These are phyloP conservation scores for Coniochaeta sp. DNA, from an alignment of 2,329 filamentous ascomycete genomes.

Conservation along the genomic window DNA sequence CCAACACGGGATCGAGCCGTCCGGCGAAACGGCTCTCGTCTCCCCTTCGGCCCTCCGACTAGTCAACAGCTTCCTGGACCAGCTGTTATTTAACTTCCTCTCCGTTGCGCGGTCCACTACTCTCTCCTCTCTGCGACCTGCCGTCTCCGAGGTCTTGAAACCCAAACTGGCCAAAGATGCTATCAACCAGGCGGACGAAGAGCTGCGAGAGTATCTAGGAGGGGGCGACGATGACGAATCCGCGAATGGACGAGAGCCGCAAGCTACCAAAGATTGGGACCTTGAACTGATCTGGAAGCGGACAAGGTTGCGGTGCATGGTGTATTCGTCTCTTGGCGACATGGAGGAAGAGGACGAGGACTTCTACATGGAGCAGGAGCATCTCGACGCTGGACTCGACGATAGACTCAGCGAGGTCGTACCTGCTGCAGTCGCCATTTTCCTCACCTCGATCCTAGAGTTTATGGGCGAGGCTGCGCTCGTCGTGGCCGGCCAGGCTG, in stretches of 20 bases:
- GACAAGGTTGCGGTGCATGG: slow-evolving; percentile 90
- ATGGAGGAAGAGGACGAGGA: slow-evolving; percentile 98
- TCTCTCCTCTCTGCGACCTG: slow-evolving; percentile 67
- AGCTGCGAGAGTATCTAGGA: slow-evolving; percentile 75
- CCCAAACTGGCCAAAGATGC: slow-evolving; percentile 72
- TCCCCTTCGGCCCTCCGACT: slow-evolving; percentile 65
- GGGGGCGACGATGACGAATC: slow-evolving; percentile 69
- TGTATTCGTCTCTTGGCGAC: slow-evolving; percentile 92
- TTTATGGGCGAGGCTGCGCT: slow-evolving; percentile 89
- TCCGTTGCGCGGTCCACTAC: slow-evolving; percentile 70
- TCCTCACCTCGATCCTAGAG: slow-evolving; percentile 89
- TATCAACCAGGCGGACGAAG: slow-evolving; percentile 29
- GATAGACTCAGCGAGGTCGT: slow-evolving; percentile 61
- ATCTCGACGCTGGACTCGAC: slow-evolving; percentile 51
- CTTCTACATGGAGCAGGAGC: slow-evolving; percentile 73
- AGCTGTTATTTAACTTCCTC: slow-evolving; percentile 88
- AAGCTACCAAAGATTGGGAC: slow-evolving; percentile 63
- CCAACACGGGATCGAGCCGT: slow-evolving; percentile 57
- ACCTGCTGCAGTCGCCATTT: slow-evolving; percentile 88
- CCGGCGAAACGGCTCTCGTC: slow-evolving; percentile 63
- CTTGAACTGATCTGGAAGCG: slow-evolving; percentile 92
- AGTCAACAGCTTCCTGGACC: slow-evolving; percentile 89
- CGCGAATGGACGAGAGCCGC: slow-evolving; percentile 39
- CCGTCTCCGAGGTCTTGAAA: slow-evolving; percentile 81
- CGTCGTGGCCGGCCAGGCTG: slow-evolving; percentile 78